Base-by-base conservation (phyloP, 768 basidiomycete genomes). In the Russula brevipes region DNA sequence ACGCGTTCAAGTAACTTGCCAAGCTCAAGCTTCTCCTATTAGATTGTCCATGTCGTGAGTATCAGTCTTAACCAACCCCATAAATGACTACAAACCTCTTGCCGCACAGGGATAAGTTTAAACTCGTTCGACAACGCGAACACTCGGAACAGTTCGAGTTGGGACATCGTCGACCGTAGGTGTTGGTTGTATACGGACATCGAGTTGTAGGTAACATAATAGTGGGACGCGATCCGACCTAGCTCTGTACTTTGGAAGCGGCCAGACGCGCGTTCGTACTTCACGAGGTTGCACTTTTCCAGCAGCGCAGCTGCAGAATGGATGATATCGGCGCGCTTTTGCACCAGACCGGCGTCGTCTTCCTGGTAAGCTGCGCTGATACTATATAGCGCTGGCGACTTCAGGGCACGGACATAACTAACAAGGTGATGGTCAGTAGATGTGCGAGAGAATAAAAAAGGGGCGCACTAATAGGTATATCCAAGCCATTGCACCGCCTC, bases 131-230 rank as follows among this genome's bases (percentile, higher is more conserved):
- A 93, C 4, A 98, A 79, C 0, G 95, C 94, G 70, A 98, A 99
- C 1, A 98, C 93, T 38, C 94, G 81, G 83, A 97, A 97, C 7
- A 99, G 76, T 73, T 99, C 97, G 69, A 99, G 76, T 53, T 81
- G 85, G 39, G 87, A 84, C 90, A 98, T 94, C 3, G 86, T 87
- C 3, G 91, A 84, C 51, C 88, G 83, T 63, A 98, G 76, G 72
- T 98, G 94, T 71, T 96, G 91, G 74, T 97, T 97, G 74, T 98
- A 99, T 0, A 88, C 88, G 70, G 91, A 85, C 97, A 99, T 99
- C 60, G 93, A 96, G 69, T 86, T 86, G 73, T 98, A 88, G 0
- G 94, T 90, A 65, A 99, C 90, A 72, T 98, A 98, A 73, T 93
- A 98, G 72, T 98, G 89, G 11, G 91, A 94, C 0, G 94, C 94